These are phyloP conservation scores for Annulohypoxylon truncatum DNA, from an alignment of 2,329 filamentous ascomycete species.

Conservation along the genomic window DNA sequence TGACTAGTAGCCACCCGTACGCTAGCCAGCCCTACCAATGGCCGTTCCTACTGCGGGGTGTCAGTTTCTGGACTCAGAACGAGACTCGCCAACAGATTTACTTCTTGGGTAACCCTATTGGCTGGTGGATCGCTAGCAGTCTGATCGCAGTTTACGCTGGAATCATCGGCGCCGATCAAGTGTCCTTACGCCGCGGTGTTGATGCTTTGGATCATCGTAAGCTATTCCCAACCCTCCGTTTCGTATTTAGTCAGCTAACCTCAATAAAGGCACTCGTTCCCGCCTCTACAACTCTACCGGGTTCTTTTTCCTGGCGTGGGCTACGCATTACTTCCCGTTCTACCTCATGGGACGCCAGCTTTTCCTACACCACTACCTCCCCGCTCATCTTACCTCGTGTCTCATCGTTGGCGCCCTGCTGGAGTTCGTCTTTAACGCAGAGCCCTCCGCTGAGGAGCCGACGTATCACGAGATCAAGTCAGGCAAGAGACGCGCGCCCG, in stretches of 20 bases:
- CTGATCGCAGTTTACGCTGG: slow-evolving; percentile 93
- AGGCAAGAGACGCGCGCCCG: slow-evolving; percentile 58
- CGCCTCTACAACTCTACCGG: slow-evolving; percentile 98
- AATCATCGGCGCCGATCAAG: slow-evolving; percentile 90
- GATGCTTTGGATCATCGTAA: slow-evolving; percentile 93
- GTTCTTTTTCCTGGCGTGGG: slow-evolving; percentile 99
- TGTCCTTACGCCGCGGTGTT: slow-evolving; percentile 90
- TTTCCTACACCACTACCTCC: slow-evolving; percentile 97
- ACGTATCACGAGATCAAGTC: slow-evolving; percentile 57
- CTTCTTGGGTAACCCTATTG: slow-evolving; percentile 95
- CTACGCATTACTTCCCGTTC: slow-evolving; percentile 96
- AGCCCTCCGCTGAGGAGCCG: slow-evolving; percentile 73
- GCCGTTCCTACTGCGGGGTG: slow-evolving; percentile 96
- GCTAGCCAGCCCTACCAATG: slow-evolving; percentile 94
- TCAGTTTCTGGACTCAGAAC: slow-evolving; percentile 99
- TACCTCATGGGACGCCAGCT: slow-evolving; percentile 98
- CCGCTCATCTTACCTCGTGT: slow-evolving; percentile 89
- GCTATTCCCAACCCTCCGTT: slow-evolving; percentile 55
- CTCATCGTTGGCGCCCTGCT: slow-evolving; percentile 91
- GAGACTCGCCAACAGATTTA: slow-evolving; percentile 97
- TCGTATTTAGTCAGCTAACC: slow-evolving; percentile 31
- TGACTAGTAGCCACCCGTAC: slow-evolving; percentile 97
- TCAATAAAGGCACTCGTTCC: slow-evolving; percentile 78
- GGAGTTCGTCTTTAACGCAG: slow-evolving; percentile 95
- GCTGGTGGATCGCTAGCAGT: slow-evolving; percentile 96